These are phyloP conservation scores for Emmonsia crescens DNA, from an alignment of 2,329 filamentous ascomycete genomes.

Conservation along the genomic window DNA sequence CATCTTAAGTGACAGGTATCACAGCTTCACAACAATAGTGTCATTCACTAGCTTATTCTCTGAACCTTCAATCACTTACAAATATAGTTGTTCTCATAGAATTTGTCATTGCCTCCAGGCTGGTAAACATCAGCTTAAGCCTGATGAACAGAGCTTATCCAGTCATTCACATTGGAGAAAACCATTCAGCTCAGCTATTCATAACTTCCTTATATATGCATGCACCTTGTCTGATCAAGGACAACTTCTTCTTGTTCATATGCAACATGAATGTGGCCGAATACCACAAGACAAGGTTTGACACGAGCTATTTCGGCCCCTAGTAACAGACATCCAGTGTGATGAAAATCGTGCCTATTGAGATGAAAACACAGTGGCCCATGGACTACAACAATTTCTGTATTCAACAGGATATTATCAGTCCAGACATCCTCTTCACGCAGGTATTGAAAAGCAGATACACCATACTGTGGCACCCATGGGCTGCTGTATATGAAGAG, in stretches of 20 bases:
- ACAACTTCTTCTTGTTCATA: constrained; percentile 10
- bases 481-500: constrained; percentile 16
- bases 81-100: neutral
- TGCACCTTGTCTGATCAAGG: constrained; percentile 4
- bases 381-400: constrained; percentile 18
- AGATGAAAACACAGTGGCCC: constrained; percentile 16
- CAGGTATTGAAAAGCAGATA: constrained; percentile 18
- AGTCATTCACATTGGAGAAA: neutral
- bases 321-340: constrained; percentile 15
- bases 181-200: neutral
- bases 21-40: constrained; percentile 4
- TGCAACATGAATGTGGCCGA: constrained; percentile 18
- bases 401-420: constrained; percentile 12
- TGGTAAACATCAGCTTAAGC: neutral
- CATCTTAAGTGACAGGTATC: neutral
- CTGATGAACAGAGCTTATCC: neutral
- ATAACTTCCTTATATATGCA: constrained; percentile 3
- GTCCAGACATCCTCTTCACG: constrained; percentile 15
- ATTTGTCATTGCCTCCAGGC: neutral
- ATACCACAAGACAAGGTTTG: constrained; percentile 17
- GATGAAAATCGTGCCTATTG: constrained; percentile 12
- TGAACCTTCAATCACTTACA: constrained; percentile 8
- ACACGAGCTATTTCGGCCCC: constrained; percentile 14
- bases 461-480: constrained; percentile 14
- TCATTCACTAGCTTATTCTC: constrained; percentile 1